Evolutionary conservation across 352 stramenopile genomes (phyloP).

Genomic region (Proteromonas lacertae): DNA sequence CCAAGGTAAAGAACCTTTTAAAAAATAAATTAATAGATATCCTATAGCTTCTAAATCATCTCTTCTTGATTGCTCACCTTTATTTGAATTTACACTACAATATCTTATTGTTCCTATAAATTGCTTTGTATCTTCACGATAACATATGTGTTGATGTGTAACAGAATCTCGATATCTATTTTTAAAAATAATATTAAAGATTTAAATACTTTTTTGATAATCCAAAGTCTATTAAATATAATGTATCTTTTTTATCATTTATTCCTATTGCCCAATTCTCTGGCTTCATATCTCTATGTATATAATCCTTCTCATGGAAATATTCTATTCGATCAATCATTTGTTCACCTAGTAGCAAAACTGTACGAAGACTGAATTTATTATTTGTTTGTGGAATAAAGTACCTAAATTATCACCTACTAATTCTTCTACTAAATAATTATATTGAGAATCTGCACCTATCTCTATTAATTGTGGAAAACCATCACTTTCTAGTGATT

Average conservation of each 20-base stretch:
- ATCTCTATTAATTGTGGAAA: no score
- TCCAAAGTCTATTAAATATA: no score
- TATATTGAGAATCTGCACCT: no score
- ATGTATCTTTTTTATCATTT: not conserved
- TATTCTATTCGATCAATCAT: conserved; percentile 39
- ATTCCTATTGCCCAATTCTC: conserved; percentile 45
- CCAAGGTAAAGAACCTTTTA: conserved; percentile 70
- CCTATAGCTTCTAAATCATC: conserved; percentile 70
- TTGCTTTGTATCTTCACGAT: conserved; percentile 23
- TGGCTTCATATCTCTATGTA: conserved; percentile 46
- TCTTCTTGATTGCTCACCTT: conserved; percentile 39
- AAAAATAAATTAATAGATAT: conserved; percentile 69
- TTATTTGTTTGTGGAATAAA: no score
- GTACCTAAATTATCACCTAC: no score
- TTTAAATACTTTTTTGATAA: conserved; percentile 15
- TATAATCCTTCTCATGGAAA: conserved; percentile 46
- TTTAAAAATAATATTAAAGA: conserved; percentile 45
- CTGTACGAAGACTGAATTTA: conserved; percentile 63
- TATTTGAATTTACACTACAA: no score
- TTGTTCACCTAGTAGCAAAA: conserved; percentile 62
- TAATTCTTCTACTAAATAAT: no score
- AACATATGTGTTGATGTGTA: conserved; percentile 47
- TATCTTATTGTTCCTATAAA: no score
- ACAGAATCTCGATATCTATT: conserved; percentile 51
- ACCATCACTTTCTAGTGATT: no score